Evolutionary conservation across 345 rosid species (phyloP).

Genomic region (Citrus maxima): DNA sequence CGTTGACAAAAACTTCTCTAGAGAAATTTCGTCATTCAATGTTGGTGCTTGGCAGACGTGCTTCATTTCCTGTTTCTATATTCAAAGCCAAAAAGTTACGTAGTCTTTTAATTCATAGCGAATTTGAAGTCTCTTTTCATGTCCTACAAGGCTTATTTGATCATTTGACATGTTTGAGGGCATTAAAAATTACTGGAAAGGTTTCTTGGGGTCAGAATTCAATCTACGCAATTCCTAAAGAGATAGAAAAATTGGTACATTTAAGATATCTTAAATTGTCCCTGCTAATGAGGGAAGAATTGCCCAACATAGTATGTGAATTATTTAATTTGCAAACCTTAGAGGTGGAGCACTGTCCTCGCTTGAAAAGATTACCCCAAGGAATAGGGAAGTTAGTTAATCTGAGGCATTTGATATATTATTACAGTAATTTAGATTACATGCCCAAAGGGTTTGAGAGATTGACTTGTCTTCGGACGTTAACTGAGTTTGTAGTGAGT

Average conservation of each 20-base stretch:
- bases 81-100: background rate
- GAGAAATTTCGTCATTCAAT: background rate
- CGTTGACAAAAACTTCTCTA: too few relatives aligned
- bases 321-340: constrained; percentile 12
- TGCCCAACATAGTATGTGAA: constrained; percentile 9
- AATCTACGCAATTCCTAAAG: background rate
- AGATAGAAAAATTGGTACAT: background rate
- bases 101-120: background rate
- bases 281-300: background rate
- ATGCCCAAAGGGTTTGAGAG: too few relatives aligned
- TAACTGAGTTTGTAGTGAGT: background rate
- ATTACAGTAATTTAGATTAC: background rate
- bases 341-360: rapidly evolving
- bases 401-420: background rate
- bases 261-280: background rate
- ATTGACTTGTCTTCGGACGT: too few relatives aligned
- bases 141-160: too few relatives aligned
- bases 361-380: background rate
- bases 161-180: too few relatives aligned
- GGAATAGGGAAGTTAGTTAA: constrained; percentile 1
- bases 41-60: background rate
- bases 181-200: too few relatives aligned
- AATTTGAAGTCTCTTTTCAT: too few relatives aligned
- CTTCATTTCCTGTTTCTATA: background rate
- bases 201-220: too few relatives aligned